Base-by-base conservation (phyloP, 2,329 filamentous ascomycete species). In the Alternaria gaisen region DNA sequence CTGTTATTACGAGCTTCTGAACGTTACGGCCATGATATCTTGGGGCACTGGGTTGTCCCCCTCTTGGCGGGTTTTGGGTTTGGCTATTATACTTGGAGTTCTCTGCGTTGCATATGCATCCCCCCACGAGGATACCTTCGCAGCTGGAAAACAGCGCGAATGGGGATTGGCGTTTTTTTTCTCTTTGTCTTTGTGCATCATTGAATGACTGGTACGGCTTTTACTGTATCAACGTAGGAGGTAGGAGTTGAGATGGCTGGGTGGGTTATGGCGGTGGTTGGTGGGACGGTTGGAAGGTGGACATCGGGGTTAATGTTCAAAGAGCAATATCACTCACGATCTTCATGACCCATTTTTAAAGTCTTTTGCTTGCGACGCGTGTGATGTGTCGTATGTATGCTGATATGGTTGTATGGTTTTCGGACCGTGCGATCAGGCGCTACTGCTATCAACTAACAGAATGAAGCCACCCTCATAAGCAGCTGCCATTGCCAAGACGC, bases 71-170 rank as follows among this genome's bases (percentile, higher is more conserved):
- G 53, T 24, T 36, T 53, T 48, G 42, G 53, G 28, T 50, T 59
- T 55, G 24, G 42, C 44, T 28, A 57, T 38, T 32, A 41, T 58
- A 22, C 64, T 44, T 55, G 65, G 63, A 67, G 63, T 69, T 70
- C 56, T 43, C 63, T 47, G 66, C 67, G 64, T 71, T 71, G 68
- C 68, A 70, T 70, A 66, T 65, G 68, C 70, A 71, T 70, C 61
- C 59, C 69, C 68, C 65, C 52, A 51, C 51, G 62, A 66, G 68
- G 68, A 72, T 72, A 72, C 70, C 70, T 71, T 72, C 70, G 70
- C 67, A 60, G 70, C 70, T 66, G 65, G 58, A 64, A 66, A 54
- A 63, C 50, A 64, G 68, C 70, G 70, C 70, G 70, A 72, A 71
- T 65, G 70, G 70, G 70, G 68, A 70, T 60, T 64, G 70, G 70